Evolutionary conservation across 1,139 yeast genomes (phyloP), one percentile per base, ranked within the genome.

Genomic region (Debaryomycetaceae sp.): DNA sequence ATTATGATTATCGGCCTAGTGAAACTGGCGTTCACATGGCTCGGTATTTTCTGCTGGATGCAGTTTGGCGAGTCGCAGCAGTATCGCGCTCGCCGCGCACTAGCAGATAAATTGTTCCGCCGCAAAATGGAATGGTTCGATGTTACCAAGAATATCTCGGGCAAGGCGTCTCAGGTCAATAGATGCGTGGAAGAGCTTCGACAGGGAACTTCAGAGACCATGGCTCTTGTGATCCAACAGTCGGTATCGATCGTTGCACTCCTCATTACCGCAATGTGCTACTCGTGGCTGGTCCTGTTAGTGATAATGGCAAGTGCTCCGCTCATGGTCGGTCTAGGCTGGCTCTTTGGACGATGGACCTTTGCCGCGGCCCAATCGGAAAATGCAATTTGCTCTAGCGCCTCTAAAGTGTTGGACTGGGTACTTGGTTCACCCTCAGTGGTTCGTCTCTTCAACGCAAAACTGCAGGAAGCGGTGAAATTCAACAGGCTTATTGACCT

Each of bases 211-310:
- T 73, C 93, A 3, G 85, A 81, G 41, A 69, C 77, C 4, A 45
- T 77, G 20, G 90, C 81, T 0, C 43, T 75, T 15, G 48, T 75
- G 3, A 45, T 72, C 4, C 76, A 74, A 38, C 64, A 74, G 4
- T 16, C 62, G 3, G 63, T 72, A 1, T 62, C 81, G 0, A 56
- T 74, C 1, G 31, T 74, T 4, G 70, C 82, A 0, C 58, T 82
- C 5, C 51, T 81, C 2, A 64, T 70, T 1, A 73, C 83, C 2
- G 77, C 96, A 0, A 68, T 90, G 50, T 65, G 68, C 35, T 77
- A 74, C 36, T 80, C 93, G 1, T 87, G 97, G 96, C 65, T 80
- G 3, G 62, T 90, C 10, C 82, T 97, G 0, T 50, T 90, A 20
- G 71, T 90, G 1, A 70, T 81, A 13, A 47, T 87, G 36, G 77